Conservation (phyloP, 2,329 filamentous ascomycete genomes). For the Aspergillus udagawae region DNA sequence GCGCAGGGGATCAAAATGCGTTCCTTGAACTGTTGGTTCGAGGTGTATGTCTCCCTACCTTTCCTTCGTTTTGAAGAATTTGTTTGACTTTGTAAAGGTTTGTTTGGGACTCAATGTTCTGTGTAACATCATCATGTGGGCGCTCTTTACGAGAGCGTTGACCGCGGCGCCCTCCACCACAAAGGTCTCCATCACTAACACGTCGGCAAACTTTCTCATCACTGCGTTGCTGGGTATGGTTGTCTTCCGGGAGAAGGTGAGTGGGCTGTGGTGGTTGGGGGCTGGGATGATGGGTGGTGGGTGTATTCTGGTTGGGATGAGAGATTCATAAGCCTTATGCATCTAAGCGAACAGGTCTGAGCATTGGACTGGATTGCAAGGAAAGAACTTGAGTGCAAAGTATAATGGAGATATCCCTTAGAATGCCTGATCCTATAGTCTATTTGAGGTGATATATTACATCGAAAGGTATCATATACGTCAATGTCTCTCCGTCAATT, state of each 20-base stretch:
- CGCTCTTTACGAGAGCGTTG: conserved; percentile 59
- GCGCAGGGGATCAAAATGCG: conserved; percentile 32
- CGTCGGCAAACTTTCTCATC: conserved; percentile 59
- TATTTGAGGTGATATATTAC: neutral
- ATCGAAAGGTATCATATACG: neutral
- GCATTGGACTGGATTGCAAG: neutral
- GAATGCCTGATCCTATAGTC: conserved; percentile 4
- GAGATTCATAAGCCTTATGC: conserved; percentile 36
- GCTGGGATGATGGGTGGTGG: conserved; percentile 57
- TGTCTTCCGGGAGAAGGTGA: conserved; percentile 55
- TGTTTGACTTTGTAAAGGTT: conserved; percentile 34
- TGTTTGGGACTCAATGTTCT: conserved; percentile 60
- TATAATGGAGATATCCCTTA: neutral
- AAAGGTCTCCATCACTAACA: conserved; percentile 62
- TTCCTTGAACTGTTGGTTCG: conserved; percentile 50
- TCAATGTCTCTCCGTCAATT: conserved; percentile 39
- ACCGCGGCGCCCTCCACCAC: conserved; percentile 58
- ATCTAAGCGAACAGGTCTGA: neutral
- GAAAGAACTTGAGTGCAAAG: neutral
- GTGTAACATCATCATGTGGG: conserved; percentile 64
- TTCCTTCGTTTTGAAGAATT: conserved; percentile 14
- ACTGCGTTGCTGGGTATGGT: conserved; percentile 57
- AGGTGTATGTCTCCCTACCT: conserved; percentile 42
- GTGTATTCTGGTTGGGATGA: conserved; percentile 59
- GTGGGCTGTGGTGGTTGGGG: conserved; percentile 59